Base-by-base conservation (phyloP, 2,329 filamentous ascomycete species). In the Talaromyces sp. region DNA sequence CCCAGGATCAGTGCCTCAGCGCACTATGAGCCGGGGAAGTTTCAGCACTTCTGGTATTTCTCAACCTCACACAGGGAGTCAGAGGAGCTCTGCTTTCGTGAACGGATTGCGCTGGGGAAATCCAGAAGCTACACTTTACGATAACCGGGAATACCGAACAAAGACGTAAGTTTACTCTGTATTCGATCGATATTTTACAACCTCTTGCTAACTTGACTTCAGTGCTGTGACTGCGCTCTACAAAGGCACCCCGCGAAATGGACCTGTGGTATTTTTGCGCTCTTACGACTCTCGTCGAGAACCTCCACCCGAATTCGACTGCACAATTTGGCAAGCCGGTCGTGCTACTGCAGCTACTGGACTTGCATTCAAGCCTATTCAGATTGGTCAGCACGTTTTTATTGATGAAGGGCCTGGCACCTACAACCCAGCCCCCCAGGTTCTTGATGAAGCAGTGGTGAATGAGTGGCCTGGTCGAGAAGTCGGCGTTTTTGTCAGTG, bases 391-490 rank as follows among this genome's bases (percentile, higher is more conserved):
- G 71, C 93, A 91, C 0, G 81, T 91, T 9, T 99, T 99, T 67
- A 88, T 96, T 55, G 94, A 99, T 63, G 93, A 97, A 69, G 94
- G 94, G 1, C 82, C 84, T 1, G 94, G 94, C 4, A 91, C 88
- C 56, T 99, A 94, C 75, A 99, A 99, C 68, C 94, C 93, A 0
- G 82, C 91, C 0, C 90, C 91, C 1, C 83, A 89, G 57, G 84
- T 91, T 1, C 82, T 99, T 10, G 93, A 97, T 63, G 94, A 99
- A 75, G 93, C 93, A 5, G 85, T 89, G 0, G 81, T 90, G 40
- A 97, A 96, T 64, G 93, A 97, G 72, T 97, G 91, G 91, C 94
- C 94, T 0, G 93, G 92, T 1, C 84, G 94, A 27, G 92, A 97
- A 47, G 83, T 99, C 1, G 92, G 93, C 1, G 89, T 96, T 0